phyloP scores from a whole-genome alignment of 2,329 filamentous ascomycete genomes.

The Pseudogymnoascus sp. region DNA sequence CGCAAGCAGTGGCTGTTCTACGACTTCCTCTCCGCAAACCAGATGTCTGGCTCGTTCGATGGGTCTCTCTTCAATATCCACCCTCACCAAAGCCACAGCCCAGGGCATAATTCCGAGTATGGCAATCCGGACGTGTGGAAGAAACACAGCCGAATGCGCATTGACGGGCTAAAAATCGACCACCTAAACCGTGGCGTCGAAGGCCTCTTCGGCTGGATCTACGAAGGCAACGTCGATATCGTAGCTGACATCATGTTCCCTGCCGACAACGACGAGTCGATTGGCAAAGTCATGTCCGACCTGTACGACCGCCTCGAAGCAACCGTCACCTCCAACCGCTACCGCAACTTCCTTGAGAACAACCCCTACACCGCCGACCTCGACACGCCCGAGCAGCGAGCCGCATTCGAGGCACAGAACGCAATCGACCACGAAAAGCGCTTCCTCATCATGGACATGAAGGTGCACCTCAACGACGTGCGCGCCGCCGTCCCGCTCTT shows the following conservation, averaged over 20 bases:
- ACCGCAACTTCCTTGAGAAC: constrained; percentile 51
- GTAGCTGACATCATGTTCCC: constrained; percentile 94
- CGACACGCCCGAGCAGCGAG: constrained; percentile 22
- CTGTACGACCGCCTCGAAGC: constrained; percentile 96
- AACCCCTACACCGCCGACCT: constrained; percentile 29
- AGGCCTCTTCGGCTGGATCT: constrained; percentile 95
- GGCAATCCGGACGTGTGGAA: constrained; percentile 75
- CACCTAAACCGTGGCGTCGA: constrained; percentile 90
- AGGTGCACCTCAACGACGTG: constrained; percentile 92
- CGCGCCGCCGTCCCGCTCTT: constrained; percentile 90
- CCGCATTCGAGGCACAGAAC: constrained; percentile 23
- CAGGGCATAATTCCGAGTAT: constrained; percentile 56
- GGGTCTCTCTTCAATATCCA: constrained; percentile 96
- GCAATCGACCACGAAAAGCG: constrained; percentile 52
- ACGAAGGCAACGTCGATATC: constrained; percentile 94
- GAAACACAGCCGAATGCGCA: constrained; percentile 85
- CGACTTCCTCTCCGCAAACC: constrained; percentile 89
- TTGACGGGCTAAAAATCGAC: constrained; percentile 90
- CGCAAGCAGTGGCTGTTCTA: constrained; percentile 97
- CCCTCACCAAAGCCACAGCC: constrained; percentile 79
- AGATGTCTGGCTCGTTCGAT: constrained; percentile 92
- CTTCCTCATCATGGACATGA: constrained; percentile 86
- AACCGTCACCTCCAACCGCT: constrained; percentile 72
- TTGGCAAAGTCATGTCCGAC: constrained; percentile 91
- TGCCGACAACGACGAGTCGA: constrained; percentile 75